These are phyloP conservation scores for Candida sithepensis DNA, from an alignment of 805 yeast genomes.

Conservation along the genomic window DNA sequence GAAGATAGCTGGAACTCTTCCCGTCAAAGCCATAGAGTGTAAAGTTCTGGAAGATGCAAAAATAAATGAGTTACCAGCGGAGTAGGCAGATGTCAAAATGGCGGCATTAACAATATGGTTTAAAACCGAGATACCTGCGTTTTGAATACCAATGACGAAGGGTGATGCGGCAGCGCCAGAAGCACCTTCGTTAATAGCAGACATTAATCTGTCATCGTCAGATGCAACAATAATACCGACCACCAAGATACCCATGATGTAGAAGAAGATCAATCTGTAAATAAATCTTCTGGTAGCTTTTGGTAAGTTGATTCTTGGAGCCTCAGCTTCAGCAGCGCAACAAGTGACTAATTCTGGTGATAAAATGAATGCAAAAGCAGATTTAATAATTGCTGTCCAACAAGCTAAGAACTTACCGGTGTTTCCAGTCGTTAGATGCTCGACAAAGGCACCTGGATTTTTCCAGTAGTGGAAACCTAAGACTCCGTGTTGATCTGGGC, in stretches of 20 bases:
- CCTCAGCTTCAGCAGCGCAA: constrained; percentile 32
- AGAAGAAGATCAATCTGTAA: constrained; percentile 31
- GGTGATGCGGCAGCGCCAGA: constrained; percentile 79
- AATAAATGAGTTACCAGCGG: constrained; percentile 77
- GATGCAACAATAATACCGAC: constrained; percentile 48
- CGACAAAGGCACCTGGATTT: constrained; percentile 42
- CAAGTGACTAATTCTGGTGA: constrained; percentile 30
- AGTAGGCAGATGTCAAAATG: constrained; percentile 44
- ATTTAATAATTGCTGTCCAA: constrained; percentile 59
- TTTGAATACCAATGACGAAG: constrained; percentile 76
- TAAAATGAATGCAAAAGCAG: constrained; percentile 60
- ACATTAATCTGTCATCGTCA: constrained; percentile 38
- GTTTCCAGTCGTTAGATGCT: constrained; percentile 45
- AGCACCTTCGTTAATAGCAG: constrained; percentile 44
- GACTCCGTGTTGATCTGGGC: constrained; percentile 43
- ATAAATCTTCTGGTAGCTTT: constrained; percentile 31
- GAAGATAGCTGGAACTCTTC: constrained; percentile 70
- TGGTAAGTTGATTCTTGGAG: constrained; percentile 31
- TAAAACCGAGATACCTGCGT: constrained; percentile 61
- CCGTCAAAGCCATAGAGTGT: constrained; percentile 68
- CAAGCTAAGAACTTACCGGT: constrained; percentile 64
- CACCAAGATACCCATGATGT: constrained; percentile 33
- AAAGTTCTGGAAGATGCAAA: constrained; percentile 72
- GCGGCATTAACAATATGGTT: constrained; percentile 79
- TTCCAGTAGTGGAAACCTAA: constrained; percentile 44